Evolutionary conservation across 179 eudicot genomes (phyloP).

Genomic region (Beta corolliflora): DNA sequence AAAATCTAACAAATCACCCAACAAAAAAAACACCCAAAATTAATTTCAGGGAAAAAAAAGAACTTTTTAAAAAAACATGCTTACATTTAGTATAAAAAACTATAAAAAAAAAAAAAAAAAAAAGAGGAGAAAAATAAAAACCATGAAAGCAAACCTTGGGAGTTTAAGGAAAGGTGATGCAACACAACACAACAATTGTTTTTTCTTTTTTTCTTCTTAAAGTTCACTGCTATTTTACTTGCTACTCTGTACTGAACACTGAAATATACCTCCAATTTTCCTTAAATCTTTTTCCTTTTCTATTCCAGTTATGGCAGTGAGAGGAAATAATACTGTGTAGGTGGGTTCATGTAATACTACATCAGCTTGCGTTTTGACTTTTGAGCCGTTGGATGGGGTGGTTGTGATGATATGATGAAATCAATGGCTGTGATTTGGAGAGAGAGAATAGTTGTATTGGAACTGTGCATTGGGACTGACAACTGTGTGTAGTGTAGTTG

Average conservation of each 20-base stretch:
- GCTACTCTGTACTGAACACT: conserved; percentile 35
- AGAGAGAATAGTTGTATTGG: background rate
- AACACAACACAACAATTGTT: background rate
- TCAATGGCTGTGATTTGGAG: conserved; percentile 3
- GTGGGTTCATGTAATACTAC: background rate
- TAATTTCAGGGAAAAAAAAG: background rate
- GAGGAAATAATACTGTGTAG: background rate
- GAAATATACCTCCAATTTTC: conserved; percentile 22
- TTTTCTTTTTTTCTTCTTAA: conserved; percentile 8
- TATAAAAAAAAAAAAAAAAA: background rate
- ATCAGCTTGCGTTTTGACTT: background rate
- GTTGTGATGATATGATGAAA: background rate
- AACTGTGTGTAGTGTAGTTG: conserved; percentile 17
- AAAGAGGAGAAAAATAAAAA: conserved; percentile 18
- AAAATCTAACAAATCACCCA: conserved; percentile 39
- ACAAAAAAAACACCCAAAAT: background rate
- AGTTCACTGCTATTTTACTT: conserved; percentile 6
- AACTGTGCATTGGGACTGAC: conserved; percentile 23
- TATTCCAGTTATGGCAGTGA: conserved; percentile 8
- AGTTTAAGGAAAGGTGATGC: conserved; percentile 22
- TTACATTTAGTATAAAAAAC: background rate
- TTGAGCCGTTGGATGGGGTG: conserved; percentile 1
- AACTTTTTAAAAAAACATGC: background rate
- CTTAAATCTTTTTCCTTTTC: background rate
- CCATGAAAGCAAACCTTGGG: conserved; percentile 29